Conservation (phyloP, 306 rosid species). For the Elaeagnus macrophylla region DNA sequence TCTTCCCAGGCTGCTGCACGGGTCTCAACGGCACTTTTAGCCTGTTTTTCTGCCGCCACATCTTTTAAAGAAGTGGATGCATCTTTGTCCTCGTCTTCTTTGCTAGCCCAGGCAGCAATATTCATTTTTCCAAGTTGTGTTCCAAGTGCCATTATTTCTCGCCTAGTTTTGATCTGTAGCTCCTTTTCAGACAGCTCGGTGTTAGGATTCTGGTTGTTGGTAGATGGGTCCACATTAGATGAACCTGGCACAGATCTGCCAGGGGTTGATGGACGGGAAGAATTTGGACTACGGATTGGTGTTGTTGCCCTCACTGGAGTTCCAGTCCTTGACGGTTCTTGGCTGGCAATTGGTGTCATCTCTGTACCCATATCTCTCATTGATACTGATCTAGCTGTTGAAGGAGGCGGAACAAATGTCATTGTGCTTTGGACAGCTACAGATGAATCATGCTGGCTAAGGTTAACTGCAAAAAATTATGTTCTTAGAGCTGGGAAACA, state of each 20-base stretch:
- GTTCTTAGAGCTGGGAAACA: slow-evolving; percentile 4
- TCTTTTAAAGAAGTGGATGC: slow-evolving; percentile 67
- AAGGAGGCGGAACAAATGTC: slow-evolving; percentile 75
- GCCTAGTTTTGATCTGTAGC: slow-evolving; percentile 84
- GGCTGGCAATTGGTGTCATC: slow-evolving; percentile 98
- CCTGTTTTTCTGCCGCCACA: slow-evolving; percentile 30
- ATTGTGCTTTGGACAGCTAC: slow-evolving; percentile 59
- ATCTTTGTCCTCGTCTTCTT: slow-evolving; percentile 81
- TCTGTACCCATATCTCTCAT: slow-evolving; percentile 99
- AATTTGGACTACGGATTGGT: slow-evolving; percentile 76
- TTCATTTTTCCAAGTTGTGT: slow-evolving; percentile 85
- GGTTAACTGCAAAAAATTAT: slow-evolving; percentile 46
- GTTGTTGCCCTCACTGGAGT: slow-evolving; percentile 94
- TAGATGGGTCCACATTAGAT: slow-evolving; percentile 18
- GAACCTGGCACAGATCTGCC: slow-evolving; percentile 40
- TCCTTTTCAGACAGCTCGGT: slow-evolving; percentile 75
- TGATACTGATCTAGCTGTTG: slow-evolving; percentile 94
- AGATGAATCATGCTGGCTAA: slow-evolving; percentile 75
- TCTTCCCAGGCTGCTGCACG: slow-evolving; percentile 97
- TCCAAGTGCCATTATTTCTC: slow-evolving; percentile 86
- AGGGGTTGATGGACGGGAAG: slow-evolving; percentile 83
- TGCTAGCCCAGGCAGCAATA: slow-evolving; percentile 99
- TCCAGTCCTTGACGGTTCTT: slow-evolving; percentile 94
- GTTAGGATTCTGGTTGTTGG: slow-evolving; percentile 30
- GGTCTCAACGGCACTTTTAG: slow-evolving; percentile 51